Percentiles rank a stretch among this genome's conserved stretches.
Conservation (phyloP, 75 land plant genomes). For the Sequoiadendron giganteum region DNA sequence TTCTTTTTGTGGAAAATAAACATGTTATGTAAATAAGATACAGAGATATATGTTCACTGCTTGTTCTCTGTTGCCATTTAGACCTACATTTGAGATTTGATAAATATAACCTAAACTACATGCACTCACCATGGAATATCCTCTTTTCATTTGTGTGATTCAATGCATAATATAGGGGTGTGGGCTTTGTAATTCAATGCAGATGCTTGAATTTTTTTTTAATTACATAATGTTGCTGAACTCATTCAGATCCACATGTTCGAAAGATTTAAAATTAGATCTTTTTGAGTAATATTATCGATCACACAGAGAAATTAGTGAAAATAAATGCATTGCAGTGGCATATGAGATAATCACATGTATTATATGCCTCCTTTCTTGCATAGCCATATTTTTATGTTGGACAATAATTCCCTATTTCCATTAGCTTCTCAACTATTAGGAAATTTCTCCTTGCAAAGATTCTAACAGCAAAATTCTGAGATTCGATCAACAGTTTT, state of each 20-base stretch:
- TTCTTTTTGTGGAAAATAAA: too few species aligned
- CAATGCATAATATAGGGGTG: background rate
- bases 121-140: too few species aligned
- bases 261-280: background rate
- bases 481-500: too few species aligned
- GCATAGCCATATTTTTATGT: background rate
- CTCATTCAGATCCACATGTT: background rate
- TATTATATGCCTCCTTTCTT: background rate
- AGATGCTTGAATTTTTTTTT: background rate
- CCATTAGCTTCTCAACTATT: background rate
- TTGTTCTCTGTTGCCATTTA: too few species aligned
- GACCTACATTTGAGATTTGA: too few species aligned
- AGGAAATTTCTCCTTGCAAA: background rate
- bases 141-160: too few species aligned
- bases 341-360: background rate
- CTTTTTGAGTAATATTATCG: background rate
- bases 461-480: background rate
- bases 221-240: background rate
- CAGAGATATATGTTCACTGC: too few species aligned
- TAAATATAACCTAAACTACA: too few species aligned
- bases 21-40: too few species aligned
- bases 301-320: background rate
- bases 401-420: background rate
- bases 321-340: background rate
- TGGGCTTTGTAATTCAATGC: background rate